These are phyloP conservation scores for Lasiodiplodia hormozganensis DNA, from an alignment of 2,329 filamentous ascomycete genomes.

Conservation along the genomic window DNA sequence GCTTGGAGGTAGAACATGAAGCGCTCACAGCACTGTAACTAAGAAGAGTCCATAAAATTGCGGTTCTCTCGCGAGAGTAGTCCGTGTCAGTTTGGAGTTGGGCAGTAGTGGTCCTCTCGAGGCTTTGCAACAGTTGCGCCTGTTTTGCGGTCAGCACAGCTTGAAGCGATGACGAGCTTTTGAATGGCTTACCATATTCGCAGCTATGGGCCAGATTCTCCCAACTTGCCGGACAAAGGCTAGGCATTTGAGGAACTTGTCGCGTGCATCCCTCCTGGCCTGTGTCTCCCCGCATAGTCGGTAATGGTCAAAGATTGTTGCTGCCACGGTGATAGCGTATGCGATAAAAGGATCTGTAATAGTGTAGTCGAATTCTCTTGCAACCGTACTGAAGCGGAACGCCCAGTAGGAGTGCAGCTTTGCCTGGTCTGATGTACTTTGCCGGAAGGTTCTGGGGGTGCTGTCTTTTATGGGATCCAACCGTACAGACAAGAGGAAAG, in stretches of 20 bases:
- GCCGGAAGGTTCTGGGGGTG: conserved; percentile 48
- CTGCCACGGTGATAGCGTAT: conserved; percentile 60
- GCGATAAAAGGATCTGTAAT: conserved; percentile 57
- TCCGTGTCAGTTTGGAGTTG: background rate
- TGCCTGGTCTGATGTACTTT: conserved; percentile 60
- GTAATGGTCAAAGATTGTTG: conserved; percentile 62
- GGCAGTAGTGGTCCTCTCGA: conserved; percentile 9
- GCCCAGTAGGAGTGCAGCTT: conserved; percentile 61
- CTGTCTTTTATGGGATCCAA: conserved; percentile 61
- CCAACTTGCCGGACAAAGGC: conserved; percentile 50
- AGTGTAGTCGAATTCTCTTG: conserved; percentile 53
- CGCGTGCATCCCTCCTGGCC: conserved; percentile 51
- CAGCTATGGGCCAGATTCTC: conserved; percentile 54
- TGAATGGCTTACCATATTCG: conserved; percentile 38
- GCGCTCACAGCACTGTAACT: conserved; percentile 12
- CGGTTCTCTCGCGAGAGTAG: background rate
- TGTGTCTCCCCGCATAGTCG: conserved; percentile 54
- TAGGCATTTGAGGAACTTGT: conserved; percentile 54
- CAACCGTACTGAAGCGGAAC: conserved; percentile 58
- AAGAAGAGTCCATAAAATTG: conserved; percentile 11
- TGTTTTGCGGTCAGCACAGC: background rate
- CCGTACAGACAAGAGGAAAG: conserved; percentile 58
- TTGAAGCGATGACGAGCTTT: no score
- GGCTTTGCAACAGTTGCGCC: background rate
- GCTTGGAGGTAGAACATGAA: background rate